Conservation (phyloP, 1,284 basidiomycete genomes). For the Trametes sp. region DNA sequence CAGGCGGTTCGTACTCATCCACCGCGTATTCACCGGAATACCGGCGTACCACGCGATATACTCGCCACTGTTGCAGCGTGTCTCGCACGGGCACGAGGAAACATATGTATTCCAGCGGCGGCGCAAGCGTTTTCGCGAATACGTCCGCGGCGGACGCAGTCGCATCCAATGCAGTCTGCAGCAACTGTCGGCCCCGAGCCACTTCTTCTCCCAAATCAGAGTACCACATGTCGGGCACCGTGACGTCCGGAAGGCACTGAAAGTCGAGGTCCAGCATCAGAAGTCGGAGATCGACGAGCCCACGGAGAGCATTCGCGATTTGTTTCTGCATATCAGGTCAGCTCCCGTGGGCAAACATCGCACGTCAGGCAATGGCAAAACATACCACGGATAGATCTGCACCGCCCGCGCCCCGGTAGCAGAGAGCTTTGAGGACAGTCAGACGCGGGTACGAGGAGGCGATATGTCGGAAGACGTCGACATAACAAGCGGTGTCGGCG, state of each 20-base stretch:
- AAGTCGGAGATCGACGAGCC: not conserved
- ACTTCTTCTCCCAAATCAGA: not conserved
- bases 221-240: not conserved
- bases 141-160: not conserved
- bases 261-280: constrained; percentile 15
- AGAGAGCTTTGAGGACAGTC: not conserved
- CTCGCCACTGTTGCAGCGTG: not conserved
- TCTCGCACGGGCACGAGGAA: not conserved
- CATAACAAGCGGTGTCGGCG: not conserved
- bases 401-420: not conserved
- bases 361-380: not conserved
- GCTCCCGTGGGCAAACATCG: not conserved
- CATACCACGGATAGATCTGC: not conserved
- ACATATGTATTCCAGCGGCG: constrained; percentile 1
- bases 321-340: not conserved
- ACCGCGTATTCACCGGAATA: too few species aligned
- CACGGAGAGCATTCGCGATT: constrained; percentile 1
- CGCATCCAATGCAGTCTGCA: not conserved
- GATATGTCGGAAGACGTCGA: constrained; percentile 3
- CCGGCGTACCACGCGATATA: not conserved
- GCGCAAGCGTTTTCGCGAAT: not conserved
- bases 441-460: not conserved
- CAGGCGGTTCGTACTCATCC: not conserved
- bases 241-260: constrained; percentile 1
- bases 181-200: not conserved